These are phyloP conservation scores for Pseudocercospora cruenta DNA, from an alignment of 2,329 filamentous ascomycete genomes.

Conservation along the genomic window DNA sequence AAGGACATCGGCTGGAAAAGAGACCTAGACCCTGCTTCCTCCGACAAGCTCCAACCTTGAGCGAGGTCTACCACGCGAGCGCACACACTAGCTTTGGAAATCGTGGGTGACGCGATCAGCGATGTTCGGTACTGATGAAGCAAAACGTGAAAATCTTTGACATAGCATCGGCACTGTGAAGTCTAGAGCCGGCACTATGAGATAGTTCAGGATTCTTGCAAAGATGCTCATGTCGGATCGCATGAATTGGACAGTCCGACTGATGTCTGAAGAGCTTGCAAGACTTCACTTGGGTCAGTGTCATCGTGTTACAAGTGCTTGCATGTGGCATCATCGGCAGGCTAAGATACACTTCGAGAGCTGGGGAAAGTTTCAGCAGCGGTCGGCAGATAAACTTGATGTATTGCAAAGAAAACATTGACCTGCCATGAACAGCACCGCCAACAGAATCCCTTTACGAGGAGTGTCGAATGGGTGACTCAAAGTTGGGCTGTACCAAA, in stretches of 20 bases:
- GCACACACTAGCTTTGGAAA: background rate
- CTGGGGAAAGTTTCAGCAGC: background rate
- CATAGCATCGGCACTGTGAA: background rate
- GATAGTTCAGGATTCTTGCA: too few relatives aligned
- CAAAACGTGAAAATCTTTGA: background rate
- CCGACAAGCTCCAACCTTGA: slow-evolving; percentile 1
- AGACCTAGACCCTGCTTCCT: background rate
- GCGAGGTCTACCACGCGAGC: background rate
- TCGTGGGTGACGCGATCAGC: background rate
- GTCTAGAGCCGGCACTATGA: too few relatives aligned
- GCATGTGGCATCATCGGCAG: too few relatives aligned
- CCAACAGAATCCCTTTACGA: too few relatives aligned
- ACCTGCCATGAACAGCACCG: too few relatives aligned
- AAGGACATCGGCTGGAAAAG: background rate
- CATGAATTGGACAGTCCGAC: too few relatives aligned
- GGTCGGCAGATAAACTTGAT: background rate
- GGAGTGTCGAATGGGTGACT: too few relatives aligned
- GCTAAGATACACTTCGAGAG: too few relatives aligned
- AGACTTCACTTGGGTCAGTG: background rate
- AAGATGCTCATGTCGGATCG: too few relatives aligned
- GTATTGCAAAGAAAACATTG: too few relatives aligned
- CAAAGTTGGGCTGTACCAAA: background rate
- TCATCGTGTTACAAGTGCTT: background rate
- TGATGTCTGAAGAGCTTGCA: background rate
- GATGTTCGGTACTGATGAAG: background rate